These are phyloP conservation scores for Tricholoma hemisulphureum DNA, from an alignment of 768 basidiomycete genomes.

Conservation along the genomic window DNA sequence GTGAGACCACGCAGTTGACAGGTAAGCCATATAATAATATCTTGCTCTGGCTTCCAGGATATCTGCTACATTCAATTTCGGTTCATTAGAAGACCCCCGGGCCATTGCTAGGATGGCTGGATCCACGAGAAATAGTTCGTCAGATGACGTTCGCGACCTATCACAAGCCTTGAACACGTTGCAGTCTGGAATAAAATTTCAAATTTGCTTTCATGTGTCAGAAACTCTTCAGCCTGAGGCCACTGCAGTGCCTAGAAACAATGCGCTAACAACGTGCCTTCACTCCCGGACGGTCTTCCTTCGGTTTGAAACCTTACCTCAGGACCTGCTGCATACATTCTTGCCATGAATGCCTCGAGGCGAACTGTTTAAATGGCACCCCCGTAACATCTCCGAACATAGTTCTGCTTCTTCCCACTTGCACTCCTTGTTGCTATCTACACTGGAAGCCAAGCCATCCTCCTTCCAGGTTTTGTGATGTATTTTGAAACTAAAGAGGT, in stretches of 20 bases:
- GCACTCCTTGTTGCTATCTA: not conserved
- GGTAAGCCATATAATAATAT: not conserved
- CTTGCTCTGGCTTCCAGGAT: too few relatives aligned
- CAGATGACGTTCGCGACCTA: too few relatives aligned
- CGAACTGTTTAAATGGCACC: conserved; percentile 4
- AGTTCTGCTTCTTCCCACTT: not conserved
- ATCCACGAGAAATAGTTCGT: not conserved
- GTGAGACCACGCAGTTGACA: too few relatives aligned
- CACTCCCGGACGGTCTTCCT: not conserved
- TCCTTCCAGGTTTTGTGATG: conserved; percentile 7
- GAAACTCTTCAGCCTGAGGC: not conserved
- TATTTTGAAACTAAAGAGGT: conserved; percentile 16
- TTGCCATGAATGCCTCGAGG: conserved; percentile 8
- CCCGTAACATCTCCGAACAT: not conserved
- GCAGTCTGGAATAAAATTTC: not conserved
- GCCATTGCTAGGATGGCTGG: too few relatives aligned
- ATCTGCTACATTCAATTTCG: too few relatives aligned
- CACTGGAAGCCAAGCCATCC: not conserved
- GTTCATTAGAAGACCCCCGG: too few relatives aligned
- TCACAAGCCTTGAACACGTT: not conserved
- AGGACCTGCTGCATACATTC: not conserved
- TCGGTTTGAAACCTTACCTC: not conserved
- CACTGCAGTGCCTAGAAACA: not conserved
- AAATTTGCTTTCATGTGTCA: not conserved
- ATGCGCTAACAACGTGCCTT: conserved; percentile 6